phyloP scores from a whole-genome alignment of 148 eudicot genomes.

The Linanthus parryae region DNA sequence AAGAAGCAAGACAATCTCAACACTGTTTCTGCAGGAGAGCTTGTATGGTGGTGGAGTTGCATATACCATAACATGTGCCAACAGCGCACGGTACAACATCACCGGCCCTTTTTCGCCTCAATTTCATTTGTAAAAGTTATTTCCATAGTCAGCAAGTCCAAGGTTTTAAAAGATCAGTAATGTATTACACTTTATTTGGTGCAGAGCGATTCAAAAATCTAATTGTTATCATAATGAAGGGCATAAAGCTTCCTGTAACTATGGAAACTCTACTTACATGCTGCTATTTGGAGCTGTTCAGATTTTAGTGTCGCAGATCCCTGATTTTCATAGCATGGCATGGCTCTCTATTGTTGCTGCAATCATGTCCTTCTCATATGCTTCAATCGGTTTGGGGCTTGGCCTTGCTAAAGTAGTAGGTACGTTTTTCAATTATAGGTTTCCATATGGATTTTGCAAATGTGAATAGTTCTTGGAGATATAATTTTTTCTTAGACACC shows the following conservation, averaged over 20 bases:
- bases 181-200: too few relatives aligned
- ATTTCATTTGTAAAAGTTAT: neutral
- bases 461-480: too few relatives aligned
- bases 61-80: constrained; percentile 14
- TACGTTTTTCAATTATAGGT: neutral
- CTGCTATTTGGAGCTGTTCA: constrained; percentile 15
- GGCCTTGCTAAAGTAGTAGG: constrained; percentile 14
- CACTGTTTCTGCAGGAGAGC: constrained; percentile 16
- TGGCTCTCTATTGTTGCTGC: constrained; percentile 15
- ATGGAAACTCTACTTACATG: constrained; percentile 7
- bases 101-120: neutral
- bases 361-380: constrained; percentile 10
- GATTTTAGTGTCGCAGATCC: constrained; percentile 11
- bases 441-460: too few relatives aligned
- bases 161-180: too few relatives aligned
- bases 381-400: constrained; percentile 14
- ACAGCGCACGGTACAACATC: constrained; percentile 9
- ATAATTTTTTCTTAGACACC: neutral
- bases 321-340: constrained; percentile 16
- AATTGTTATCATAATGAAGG: constrained; percentile 14
- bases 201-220: constrained; percentile 13
- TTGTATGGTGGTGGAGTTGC: constrained; percentile 17
- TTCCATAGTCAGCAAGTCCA: neutral
- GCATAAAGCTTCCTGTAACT: constrained; percentile 6
- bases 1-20: constrained; percentile 3